phyloP scores from a whole-genome alignment of 108 stramenopile genomes.

The Cyclotella baltica region DNA sequence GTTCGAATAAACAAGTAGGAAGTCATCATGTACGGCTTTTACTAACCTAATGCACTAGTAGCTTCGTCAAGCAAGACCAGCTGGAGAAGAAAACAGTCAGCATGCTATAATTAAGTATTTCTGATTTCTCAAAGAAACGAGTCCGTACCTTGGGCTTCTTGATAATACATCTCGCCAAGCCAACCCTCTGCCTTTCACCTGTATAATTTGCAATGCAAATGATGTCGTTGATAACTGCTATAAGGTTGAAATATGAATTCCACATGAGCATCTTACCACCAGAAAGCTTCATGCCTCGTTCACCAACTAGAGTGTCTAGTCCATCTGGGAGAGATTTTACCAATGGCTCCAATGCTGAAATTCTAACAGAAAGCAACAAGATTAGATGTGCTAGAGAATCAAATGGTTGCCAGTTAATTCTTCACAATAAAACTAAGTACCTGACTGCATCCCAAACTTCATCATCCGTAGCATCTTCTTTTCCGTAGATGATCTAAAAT shows the following conservation, averaged over 20 bases:
- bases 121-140: constrained; percentile 8
- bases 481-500: constrained; percentile 59
- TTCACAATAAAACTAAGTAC: too few species aligned
- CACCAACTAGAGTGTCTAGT: constrained; percentile 82
- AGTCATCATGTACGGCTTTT: neutral
- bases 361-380: too few species aligned
- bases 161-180: constrained; percentile 73
- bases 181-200: constrained; percentile 79
- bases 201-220: neutral
- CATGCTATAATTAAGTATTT: too few species aligned
- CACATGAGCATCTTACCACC: constrained; percentile 54
- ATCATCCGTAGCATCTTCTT: constrained; percentile 58
- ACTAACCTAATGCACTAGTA: constrained; percentile 74
- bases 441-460: constrained; percentile 63
- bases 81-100: too few species aligned
- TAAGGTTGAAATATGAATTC: neutral
- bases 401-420: too few species aligned
- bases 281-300: constrained; percentile 83
- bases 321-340: constrained; percentile 66
- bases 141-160: constrained; percentile 37
- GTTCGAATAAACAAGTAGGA: neutral
- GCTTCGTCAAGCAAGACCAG: constrained; percentile 87
- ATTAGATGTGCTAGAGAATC: too few species aligned
- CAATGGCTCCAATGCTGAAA: constrained; percentile 48
- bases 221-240: neutral